Conservation (phyloP, 2,329 filamentous ascomycete genomes). For the Aspergillus caelatus region DNA sequence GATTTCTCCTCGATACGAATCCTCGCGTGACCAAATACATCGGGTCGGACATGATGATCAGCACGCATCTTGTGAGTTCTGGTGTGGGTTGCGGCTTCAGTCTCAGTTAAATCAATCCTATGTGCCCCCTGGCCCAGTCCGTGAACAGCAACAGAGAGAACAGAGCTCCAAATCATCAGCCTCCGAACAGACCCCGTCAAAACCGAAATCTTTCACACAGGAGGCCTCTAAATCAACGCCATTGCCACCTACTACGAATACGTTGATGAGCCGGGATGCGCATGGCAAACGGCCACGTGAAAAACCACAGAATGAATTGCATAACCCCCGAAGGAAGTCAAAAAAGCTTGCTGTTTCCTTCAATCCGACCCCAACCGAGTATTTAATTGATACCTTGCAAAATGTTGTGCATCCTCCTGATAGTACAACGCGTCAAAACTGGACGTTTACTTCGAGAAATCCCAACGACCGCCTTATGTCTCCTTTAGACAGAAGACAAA, state of each 20-base stretch:
- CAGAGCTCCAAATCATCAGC: neutral
- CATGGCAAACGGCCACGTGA: neutral
- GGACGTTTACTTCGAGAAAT: constrained; percentile 9
- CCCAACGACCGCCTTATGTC: constrained; percentile 11
- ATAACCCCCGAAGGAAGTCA: constrained; percentile 10
- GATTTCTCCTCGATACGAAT: neutral
- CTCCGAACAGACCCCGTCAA: neutral
- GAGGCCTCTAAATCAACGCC: neutral
- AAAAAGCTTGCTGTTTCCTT: neutral
- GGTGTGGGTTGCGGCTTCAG: constrained; percentile 17
- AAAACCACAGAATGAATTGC: neutral
- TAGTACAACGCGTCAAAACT: constrained; percentile 5
- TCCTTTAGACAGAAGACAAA: constrained; percentile 14
- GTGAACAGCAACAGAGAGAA: neutral
- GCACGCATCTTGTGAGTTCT: constrained; percentile 13
- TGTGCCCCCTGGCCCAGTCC: constrained; percentile 2
- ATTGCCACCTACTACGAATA: neutral
- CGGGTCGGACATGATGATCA: constrained; percentile 9
- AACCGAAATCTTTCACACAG: too few species aligned
- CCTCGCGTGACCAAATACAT: neutral
- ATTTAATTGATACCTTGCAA: constrained; percentile 33
- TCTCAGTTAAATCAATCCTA: constrained; percentile 19
- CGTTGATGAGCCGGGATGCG: neutral
- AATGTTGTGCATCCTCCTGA: constrained; percentile 22
- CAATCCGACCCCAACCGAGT: constrained; percentile 32